phyloP scores from a whole-genome alignment of 2,329 filamentous ascomycete genomes.

The Arthrobotrys conoides region DNA sequence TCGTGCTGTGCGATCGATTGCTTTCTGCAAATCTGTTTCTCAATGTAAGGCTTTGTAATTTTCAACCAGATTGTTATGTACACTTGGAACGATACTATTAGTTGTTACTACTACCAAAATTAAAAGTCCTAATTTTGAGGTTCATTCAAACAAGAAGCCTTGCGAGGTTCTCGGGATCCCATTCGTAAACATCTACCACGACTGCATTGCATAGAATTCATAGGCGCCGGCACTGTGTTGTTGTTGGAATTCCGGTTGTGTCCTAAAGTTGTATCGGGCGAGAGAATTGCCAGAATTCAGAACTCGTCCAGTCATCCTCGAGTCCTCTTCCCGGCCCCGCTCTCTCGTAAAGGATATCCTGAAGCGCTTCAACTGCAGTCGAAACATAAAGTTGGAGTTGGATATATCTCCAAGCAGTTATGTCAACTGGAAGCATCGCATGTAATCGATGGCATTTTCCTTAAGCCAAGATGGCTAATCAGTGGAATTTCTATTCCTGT shows the following conservation, averaged over 20 bases:
- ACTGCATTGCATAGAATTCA: neutral
- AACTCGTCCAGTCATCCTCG: neutral
- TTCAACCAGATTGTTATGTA: neutral
- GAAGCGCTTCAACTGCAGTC: slow-evolving; percentile 1
- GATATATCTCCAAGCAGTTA: neutral
- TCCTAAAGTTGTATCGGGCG: neutral
- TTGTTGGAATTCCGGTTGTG: slow-evolving; percentile 1
- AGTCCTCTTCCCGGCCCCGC: no score
- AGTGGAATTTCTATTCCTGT: slow-evolving; percentile 21
- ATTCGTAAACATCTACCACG: neutral
- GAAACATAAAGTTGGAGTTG: slow-evolving; percentile 4
- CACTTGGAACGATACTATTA: neutral
- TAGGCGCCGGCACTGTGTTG: slow-evolving; percentile 10
- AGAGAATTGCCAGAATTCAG: no score
- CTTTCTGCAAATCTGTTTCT: neutral
- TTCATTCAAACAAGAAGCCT: neutral
- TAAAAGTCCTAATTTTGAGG: neutral
- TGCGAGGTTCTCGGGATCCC: no score
- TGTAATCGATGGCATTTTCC: neutral
- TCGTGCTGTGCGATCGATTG: slow-evolving; percentile 6
- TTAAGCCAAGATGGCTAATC: slow-evolving; percentile 8
- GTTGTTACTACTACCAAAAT: no score
- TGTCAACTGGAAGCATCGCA: neutral
- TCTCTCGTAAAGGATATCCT: neutral
- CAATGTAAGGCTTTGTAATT: neutral